Base-by-base conservation (phyloP, 2,329 filamentous ascomycete genomes). In the Scedosporium dehoogii region DNA sequence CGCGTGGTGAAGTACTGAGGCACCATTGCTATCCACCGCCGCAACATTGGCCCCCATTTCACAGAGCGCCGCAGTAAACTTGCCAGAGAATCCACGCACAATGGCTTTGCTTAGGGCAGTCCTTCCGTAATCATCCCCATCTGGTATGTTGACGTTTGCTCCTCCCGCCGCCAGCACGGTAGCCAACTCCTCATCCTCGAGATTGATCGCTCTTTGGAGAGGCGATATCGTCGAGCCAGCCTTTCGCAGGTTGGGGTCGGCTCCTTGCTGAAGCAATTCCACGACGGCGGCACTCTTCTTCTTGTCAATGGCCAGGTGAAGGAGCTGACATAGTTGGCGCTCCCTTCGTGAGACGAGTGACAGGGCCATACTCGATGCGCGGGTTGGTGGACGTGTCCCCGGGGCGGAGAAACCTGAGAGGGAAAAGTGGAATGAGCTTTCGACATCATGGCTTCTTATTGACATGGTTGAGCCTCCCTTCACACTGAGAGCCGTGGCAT, bases 261-360 rank as follows among this genome's bases (percentile, higher is more conserved):
- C 65, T 5, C 65, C 58, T 25, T 67, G 63, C 27, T 66, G 60
- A 9, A 70, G 61, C 2, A 70, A 64, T 55, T 62, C 63, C 9
- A 69, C 63, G 21, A 70, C 65, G 53, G 66, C 63, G 9, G 64
- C 61, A 9, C 62, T 61, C 29, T 69, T 68, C 29, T 57, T 63
- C 46, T 60, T 58, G 23, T 69, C 68, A 41, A 70, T 69, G 61
- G 68, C 68, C 16, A 66, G 62, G 59, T 70, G 68, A 21, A 70
- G 61, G 14, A 63, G 48, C 25, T 62, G 53, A 18, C 51, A 46
- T 33, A 58, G 55, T 18, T 62, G 53, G 16, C 53, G 38, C 14
- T 60, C 58, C 12, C 58, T 48, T 23, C 62, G 21, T 10, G 58
- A 57, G 18, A 51, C 48, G 38, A 53, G 48, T 4, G 59, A 61